Evolutionary conservation across 441 rosid genomes (phyloP).

Genomic region (Kokia cookei): DNA sequence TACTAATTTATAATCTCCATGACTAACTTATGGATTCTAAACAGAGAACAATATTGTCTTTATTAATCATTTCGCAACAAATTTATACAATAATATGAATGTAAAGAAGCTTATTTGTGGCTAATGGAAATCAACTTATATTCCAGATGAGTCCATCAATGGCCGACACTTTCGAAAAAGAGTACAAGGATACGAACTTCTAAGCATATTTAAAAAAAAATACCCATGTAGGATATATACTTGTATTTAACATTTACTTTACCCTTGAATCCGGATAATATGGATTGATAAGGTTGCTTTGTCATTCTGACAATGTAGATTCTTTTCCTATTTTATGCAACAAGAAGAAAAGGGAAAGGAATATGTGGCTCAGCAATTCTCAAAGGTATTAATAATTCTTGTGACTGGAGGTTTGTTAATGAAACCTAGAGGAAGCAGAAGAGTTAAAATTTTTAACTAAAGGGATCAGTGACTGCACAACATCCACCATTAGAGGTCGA

Average conservation of each 20-base stretch:
- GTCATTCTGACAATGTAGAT: not conserved
- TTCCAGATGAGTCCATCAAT: not conserved
- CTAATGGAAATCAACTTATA: not conserved
- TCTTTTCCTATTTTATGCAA: not conserved
- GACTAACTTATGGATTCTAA: not conserved
- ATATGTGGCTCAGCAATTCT: not conserved
- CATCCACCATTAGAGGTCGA: conserved; percentile 82
- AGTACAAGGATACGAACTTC: not conserved
- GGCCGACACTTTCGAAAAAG: not conserved
- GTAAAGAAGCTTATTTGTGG: not conserved
- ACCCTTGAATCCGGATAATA: not conserved
- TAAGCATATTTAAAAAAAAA: not conserved
- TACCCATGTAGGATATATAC: not conserved
- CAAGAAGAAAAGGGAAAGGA: not conserved
- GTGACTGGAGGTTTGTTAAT: conserved; percentile 18
- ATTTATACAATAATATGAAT: not conserved
- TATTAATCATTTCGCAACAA: not conserved
- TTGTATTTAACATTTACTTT: not conserved
- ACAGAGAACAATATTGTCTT: not conserved
- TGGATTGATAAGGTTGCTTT: not conserved
- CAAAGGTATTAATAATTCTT: conserved; percentile 11
- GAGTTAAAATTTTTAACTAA: conserved; percentile 48
- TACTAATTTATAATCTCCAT: not conserved
- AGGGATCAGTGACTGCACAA: conserved; percentile 84
- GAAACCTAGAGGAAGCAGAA: conserved; percentile 33